These are phyloP conservation scores for Spathaspora girioi DNA, from an alignment of 805 yeast genomes.

Conservation along the genomic window DNA sequence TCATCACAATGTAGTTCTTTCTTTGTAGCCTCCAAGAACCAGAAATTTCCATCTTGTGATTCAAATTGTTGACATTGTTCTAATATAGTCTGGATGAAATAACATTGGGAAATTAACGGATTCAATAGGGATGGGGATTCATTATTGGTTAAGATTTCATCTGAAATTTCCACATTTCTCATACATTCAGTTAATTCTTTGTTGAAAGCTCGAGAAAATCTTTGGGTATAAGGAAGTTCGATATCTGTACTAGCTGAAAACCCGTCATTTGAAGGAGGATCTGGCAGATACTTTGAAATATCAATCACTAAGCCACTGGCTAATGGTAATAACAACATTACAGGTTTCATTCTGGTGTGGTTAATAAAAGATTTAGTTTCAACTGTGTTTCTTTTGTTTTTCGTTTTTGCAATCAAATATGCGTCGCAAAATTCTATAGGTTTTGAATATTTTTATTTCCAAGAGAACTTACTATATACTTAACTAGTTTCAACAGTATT, in stretches of 20 bases:
- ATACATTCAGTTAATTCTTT: slow-evolving; percentile 7
- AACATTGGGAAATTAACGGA: neutral
- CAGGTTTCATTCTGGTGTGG: neutral
- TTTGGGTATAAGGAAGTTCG: neutral
- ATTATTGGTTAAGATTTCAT: neutral
- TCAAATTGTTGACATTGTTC: neutral
- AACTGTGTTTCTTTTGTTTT: neutral
- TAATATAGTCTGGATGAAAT: neutral
- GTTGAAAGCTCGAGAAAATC: slow-evolving; percentile 2
- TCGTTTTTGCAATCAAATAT: neutral
- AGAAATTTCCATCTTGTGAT: neutral
- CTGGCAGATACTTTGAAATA: neutral
- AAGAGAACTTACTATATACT: neutral
- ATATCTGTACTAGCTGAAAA: neutral
- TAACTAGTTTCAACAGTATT: neutral
- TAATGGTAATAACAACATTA: neutral
- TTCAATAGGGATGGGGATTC: neutral
- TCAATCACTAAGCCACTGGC: neutral
- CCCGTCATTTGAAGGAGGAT: neutral
- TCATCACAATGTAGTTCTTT: neutral
- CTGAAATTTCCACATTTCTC: neutral
- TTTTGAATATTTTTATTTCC: too few species aligned
- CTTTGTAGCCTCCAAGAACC: neutral
- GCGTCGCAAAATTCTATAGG: neutral
- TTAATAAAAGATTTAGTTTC: neutral